phyloP scores from a whole-genome alignment of 2,329 filamentous ascomycete genomes.

The Colletotrichum tropicicola region DNA sequence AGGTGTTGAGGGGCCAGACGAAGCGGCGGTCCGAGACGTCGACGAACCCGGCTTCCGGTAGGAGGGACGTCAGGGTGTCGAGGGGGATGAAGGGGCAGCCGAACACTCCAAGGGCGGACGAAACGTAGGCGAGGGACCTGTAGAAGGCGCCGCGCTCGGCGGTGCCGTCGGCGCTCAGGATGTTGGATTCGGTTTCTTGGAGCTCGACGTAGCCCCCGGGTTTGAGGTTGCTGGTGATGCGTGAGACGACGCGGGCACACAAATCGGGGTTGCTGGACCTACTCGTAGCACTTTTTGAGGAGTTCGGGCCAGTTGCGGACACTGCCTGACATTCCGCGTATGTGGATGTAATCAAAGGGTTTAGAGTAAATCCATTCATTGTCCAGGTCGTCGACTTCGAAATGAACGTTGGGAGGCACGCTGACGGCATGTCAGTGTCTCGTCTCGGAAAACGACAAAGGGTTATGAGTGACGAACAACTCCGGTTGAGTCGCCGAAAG shows the following conservation, averaged over 20 bases:
- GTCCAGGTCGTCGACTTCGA: constrained; percentile 49
- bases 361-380: constrained; percentile 41
- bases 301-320: constrained; percentile 31
- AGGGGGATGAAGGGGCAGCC: constrained; percentile 34
- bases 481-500: constrained; percentile 50
- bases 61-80: constrained; percentile 28
- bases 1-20: constrained; percentile 42
- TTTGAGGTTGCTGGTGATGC: constrained; percentile 37
- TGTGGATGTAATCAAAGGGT: constrained; percentile 46
- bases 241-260: background rate
- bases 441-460: background rate
- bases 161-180: constrained; percentile 51
- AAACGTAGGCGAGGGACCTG: constrained; percentile 48
- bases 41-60: constrained; percentile 35
- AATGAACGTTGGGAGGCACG: constrained; percentile 54
- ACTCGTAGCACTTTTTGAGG: constrained; percentile 6
- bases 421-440: background rate
- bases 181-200: constrained; percentile 50
- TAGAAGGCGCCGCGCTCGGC: constrained; percentile 39
- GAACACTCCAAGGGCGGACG: constrained; percentile 45
- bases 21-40: constrained; percentile 39
- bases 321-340: constrained; percentile 40
- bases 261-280: background rate
- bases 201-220: constrained; percentile 55
- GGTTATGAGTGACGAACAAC: constrained; percentile 35